These are phyloP conservation scores for Aureobasidium sp. DNA, from an alignment of 2,329 filamentous ascomycete genomes.

Conservation along the genomic window DNA sequence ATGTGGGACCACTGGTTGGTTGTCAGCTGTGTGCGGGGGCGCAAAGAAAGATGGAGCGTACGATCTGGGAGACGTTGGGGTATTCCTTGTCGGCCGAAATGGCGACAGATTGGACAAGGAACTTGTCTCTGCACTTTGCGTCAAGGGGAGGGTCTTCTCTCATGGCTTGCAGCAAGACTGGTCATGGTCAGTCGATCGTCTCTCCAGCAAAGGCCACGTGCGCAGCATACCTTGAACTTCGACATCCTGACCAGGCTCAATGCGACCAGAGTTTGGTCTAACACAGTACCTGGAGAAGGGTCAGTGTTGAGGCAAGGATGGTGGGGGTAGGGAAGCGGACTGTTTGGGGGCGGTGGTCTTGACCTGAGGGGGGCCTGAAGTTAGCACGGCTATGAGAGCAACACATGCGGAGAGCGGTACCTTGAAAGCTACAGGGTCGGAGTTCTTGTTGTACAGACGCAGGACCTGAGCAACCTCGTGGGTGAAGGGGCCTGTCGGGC, in stretches of 20 bases:
- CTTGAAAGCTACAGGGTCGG: slow-evolving; percentile 56
- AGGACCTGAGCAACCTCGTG: slow-evolving; percentile 55
- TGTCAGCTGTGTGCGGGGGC: slow-evolving; percentile 11
- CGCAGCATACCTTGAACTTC: slow-evolving; percentile 72
- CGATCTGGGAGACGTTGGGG: slow-evolving; percentile 68
- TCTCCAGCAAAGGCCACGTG: slow-evolving; percentile 10
- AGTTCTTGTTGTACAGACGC: slow-evolving; percentile 49
- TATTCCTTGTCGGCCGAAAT: slow-evolving; percentile 70
- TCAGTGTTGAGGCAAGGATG: neutral
- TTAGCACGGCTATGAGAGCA: neutral
- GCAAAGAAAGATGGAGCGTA: slow-evolving; percentile 37
- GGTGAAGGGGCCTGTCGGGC: slow-evolving; percentile 49
- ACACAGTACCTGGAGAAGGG: slow-evolving; percentile 73
- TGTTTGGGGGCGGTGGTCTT: slow-evolving; percentile 99
- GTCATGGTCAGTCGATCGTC: neutral
- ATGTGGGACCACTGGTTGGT: slow-evolving; percentile 59
- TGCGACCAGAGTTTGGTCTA: slow-evolving; percentile 89
- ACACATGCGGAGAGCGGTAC: slow-evolving; percentile 27
- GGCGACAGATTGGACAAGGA: slow-evolving; percentile 84
- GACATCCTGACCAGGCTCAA: slow-evolving; percentile 81
- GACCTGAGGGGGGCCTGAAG: slow-evolving; percentile 51
- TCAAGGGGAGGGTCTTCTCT: slow-evolving; percentile 83
- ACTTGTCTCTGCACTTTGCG: slow-evolving; percentile 92
- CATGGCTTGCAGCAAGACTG: slow-evolving; percentile 95
- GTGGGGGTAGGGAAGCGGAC: slow-evolving; percentile 47